Conservation (phyloP, 306 rosid genomes). For the Glycine latifolia region DNA sequence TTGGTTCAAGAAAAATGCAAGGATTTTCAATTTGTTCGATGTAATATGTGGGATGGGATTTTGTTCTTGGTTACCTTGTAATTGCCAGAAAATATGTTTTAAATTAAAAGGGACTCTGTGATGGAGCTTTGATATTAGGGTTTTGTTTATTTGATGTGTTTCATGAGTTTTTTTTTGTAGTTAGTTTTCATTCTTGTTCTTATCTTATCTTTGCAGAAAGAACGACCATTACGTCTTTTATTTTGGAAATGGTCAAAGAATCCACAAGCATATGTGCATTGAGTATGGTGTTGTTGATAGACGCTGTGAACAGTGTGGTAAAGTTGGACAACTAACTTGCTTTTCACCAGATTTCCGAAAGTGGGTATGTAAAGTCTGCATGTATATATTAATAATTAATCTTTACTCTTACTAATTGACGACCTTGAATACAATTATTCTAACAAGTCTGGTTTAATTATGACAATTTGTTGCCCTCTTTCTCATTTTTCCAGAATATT, state of each 20-base stretch:
- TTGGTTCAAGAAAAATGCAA: neutral
- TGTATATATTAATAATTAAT: neutral
- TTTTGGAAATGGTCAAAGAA: constrained; percentile 29
- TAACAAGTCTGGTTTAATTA: too few relatives aligned
- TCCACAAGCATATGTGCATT: neutral
- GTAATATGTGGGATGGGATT: neutral
- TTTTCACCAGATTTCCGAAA: constrained; percentile 32
- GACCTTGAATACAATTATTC: neutral
- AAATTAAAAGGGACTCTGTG: neutral
- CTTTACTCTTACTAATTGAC: neutral
- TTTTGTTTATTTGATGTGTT: too few relatives aligned
- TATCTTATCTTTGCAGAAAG: neutral
- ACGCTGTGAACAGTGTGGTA: constrained; percentile 18
- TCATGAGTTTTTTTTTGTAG: neutral
- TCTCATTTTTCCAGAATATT: neutral
- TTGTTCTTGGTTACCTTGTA: neutral
- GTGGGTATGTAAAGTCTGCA: constrained; percentile 35
- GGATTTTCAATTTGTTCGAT: neutral
- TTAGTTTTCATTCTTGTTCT: neutral
- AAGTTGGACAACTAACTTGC: constrained; percentile 35
- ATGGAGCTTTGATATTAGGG: neutral
- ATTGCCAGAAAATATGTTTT: neutral
- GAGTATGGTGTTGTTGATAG: neutral
- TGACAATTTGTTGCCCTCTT: constrained; percentile 1
- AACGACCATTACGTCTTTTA: constrained; percentile 35